phyloP scores from a whole-genome alignment of 805 yeast genomes.

The Maudiozyma saulgeensis region DNA sequence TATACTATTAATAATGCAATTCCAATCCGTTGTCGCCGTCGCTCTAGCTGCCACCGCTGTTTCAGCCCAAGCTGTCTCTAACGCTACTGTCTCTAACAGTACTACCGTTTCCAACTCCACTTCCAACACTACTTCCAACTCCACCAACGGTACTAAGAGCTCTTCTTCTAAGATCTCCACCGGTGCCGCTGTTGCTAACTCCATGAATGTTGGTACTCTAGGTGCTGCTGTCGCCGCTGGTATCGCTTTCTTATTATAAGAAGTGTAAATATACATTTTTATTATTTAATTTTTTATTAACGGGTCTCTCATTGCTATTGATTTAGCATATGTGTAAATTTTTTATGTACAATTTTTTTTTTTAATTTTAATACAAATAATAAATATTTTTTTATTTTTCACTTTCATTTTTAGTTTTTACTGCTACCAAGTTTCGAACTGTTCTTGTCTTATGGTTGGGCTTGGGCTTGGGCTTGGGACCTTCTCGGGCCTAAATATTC shows the following conservation, averaged over 20 bases:
- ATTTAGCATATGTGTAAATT: neutral
- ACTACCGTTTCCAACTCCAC: conserved; percentile 43
- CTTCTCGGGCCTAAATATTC: neutral
- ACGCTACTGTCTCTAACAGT: conserved; percentile 45
- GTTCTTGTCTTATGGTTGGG: neutral
- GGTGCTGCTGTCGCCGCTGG: conserved; percentile 82
- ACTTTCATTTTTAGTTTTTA: too few species aligned
- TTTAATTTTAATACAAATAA: neutral
- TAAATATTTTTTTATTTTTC: too few species aligned
- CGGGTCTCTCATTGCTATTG: neutral
- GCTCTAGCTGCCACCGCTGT: conserved; percentile 61
- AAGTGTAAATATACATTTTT: neutral
- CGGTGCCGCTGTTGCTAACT: conserved; percentile 43
- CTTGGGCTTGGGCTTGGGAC: neutral
- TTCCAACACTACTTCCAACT: conserved; percentile 56
- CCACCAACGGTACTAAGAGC: conserved; percentile 39
- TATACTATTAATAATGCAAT: conserved; percentile 42
- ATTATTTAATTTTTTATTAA: neutral
- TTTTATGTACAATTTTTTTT: neutral
- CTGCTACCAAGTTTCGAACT: neutral
- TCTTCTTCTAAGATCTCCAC: conserved; percentile 31
- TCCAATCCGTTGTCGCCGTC: conserved; percentile 55
- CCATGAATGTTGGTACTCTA: conserved; percentile 58
- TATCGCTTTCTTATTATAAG: conserved; percentile 41
- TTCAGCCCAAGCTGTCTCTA: conserved; percentile 39